A percentile compares a stretch with the other conserved stretches of the same genome.
These are phyloP conservation scores for Brasilioporus rufonigricans DNA, from an alignment of 768 basidiomycete genomes.

Conservation along the genomic window DNA sequence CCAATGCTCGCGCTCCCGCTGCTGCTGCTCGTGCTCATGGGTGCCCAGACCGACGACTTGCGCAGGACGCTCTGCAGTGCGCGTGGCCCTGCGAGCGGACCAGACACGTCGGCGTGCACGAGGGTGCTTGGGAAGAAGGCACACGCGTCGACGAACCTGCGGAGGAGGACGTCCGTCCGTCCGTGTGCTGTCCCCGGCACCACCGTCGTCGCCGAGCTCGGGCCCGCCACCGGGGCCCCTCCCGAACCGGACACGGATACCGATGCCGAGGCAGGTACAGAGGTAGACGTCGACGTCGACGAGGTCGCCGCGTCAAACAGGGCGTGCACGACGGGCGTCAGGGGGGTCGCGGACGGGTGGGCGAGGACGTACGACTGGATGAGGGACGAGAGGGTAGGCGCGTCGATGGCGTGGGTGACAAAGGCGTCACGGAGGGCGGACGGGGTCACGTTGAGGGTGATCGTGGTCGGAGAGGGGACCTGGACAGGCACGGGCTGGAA, in stretches of 20 bases:
- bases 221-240: conserved; percentile 24
- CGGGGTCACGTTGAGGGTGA: conserved; percentile 30
- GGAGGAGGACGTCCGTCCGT: conserved; percentile 9
- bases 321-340: conserved; percentile 49
- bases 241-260: conserved; percentile 35
- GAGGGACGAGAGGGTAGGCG: conserved; percentile 50
- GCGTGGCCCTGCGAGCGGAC: conserved; percentile 53
- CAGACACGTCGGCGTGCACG: conserved; percentile 53
- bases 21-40: no score
- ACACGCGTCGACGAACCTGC: conserved; percentile 49
- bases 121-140: conserved; percentile 47
- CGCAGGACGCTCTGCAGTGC: conserved; percentile 60
- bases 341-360: conserved; percentile 48
- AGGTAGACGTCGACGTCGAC: conserved; percentile 16
- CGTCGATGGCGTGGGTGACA: conserved; percentile 39
- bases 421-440: conserved; percentile 33
- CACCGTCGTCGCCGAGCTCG: conserved; percentile 12
- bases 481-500: conserved; percentile 43
- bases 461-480: conserved; percentile 12
- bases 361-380: conserved; percentile 48
- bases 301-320: conserved; percentile 50
- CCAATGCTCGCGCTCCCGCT: conserved; percentile 10
- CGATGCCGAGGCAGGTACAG: conserved; percentile 31
- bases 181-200: no score
- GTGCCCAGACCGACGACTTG: conserved; percentile 54